Base-by-base conservation (phyloP, 768 basidiomycete species). In the Chlorophyllum brunneum region DNA sequence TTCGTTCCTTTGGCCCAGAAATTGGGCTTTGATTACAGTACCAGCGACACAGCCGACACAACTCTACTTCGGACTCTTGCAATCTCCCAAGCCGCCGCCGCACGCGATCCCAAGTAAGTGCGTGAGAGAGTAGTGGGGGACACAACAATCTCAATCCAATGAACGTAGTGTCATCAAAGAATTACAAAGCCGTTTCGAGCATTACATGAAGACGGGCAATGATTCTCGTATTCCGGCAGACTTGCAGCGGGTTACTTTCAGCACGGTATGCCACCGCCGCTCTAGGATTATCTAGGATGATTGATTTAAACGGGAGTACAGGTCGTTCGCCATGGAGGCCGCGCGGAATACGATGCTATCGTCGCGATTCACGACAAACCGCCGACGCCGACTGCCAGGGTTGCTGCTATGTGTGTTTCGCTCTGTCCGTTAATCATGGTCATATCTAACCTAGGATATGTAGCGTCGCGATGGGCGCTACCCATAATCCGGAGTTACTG, bases 211-310 rank as follows among this genome's bases (percentile, higher is more conserved):
- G 54, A 88, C 82, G 11, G 81, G 81, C 6, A 88, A 95, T 62
- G 81, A 86, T 59, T 85, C 85, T 0, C 73, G 67, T 48, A 90
- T 98, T 58, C 90, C 92, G 5, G 78, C 82, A 23, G 95, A 98
- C 69, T 68, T 98, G 40, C 78, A 86, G 58, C 61, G 72, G 24
- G 68, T 76, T 36, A 80, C 81, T 36, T 85, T 75, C 65, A 59
- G 63, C 24, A 73, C 68, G 45, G 86, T 87, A 58, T 13, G 79
- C 63, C 6, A 11, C 37, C 26, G n/a, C 22, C 46, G 26, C 45
- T 23, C 4, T 10, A 22, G n/a, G 16, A 16, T 29, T 16, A 26
- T 20, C 15, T 38, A 23, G 26, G 40, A 33, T 27, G 16, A 41
- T 37, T 31, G 18, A 44, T 16, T 31, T 48, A 33, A 46, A 37